Conservation (phyloP, 768 basidiomycete species). For the Kwoniella sp. region DNA sequence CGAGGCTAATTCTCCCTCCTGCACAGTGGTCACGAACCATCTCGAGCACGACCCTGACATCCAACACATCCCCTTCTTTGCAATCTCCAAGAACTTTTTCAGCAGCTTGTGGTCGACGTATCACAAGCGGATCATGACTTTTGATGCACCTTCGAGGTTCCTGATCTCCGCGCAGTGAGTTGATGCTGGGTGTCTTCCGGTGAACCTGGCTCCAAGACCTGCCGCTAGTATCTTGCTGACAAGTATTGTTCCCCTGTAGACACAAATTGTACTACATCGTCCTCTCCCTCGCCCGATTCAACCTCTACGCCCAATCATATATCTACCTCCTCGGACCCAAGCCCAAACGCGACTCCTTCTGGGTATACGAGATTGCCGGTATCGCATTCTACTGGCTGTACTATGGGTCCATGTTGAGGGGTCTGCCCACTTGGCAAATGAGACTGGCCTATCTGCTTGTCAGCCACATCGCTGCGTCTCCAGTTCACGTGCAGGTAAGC, state of each 20-base stretch:
- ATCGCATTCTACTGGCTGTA: slow-evolving; percentile 86
- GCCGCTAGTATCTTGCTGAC: background rate
- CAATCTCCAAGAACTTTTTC: slow-evolving; percentile 85
- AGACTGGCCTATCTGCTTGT: slow-evolving; percentile 75
- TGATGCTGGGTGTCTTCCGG: background rate
- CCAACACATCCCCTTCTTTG: slow-evolving; percentile 82
- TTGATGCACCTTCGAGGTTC: slow-evolving; percentile 69
- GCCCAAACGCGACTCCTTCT: slow-evolving; percentile 64
- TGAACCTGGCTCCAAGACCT: slow-evolving; percentile 8
- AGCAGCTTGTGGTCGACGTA: slow-evolving; percentile 87
- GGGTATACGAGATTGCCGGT: slow-evolving; percentile 70
- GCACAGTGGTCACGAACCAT: slow-evolving; percentile 90
- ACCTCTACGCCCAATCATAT: slow-evolving; percentile 89
- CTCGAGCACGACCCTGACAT: slow-evolving; percentile 80
- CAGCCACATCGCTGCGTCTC: slow-evolving; percentile 82
- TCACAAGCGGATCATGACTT: slow-evolving; percentile 81
- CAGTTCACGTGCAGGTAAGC: slow-evolving; percentile 87
- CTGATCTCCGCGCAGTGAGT: slow-evolving; percentile 70
- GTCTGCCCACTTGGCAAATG: slow-evolving; percentile 72
- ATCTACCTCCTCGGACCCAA: slow-evolving; percentile 63
- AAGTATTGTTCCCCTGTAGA: slow-evolving; percentile 32
- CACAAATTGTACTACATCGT: slow-evolving; percentile 91
- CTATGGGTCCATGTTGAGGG: slow-evolving; percentile 72
- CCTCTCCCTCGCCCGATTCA: slow-evolving; percentile 88
- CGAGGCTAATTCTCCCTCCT: background rate